Base-by-base conservation (phyloP, 495 filamentous ascomycete genomes). In the Xylaria bambusicola region DNA sequence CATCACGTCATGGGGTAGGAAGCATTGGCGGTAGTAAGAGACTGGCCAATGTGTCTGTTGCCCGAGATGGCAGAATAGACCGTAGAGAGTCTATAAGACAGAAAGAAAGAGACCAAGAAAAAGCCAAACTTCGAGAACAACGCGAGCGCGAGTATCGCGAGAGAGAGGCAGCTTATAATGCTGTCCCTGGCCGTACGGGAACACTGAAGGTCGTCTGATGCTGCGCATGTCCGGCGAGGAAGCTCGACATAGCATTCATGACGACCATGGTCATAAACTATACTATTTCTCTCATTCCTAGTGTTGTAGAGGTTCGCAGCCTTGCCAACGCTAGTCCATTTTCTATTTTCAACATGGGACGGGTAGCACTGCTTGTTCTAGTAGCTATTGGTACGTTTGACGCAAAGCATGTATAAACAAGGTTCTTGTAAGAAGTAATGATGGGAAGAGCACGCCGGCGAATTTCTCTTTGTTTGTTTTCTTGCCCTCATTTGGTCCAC, bases 141-240 rank as follows among this genome's bases (percentile, higher is more conserved):
- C 62, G 38, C 35, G 64, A 67, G 7, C 67, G 67, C 47, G 65
- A 67, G n/a, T 62, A 68, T 38, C 63, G 38, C 18, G 62, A 64
- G 21, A 54, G 62, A 42, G 57, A 53, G n/a, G 52, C 57, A 7
- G 56, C 66, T 6, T 66, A 71, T 48, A 71, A 66, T 53, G 63
- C 66, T 7, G 66, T 71, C 21, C 62, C 68, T n/a, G 66, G 68
- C 10, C 45, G 68, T 23, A 61, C 63, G 15, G 68, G 68, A n/a
- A 71, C 68, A 4, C 40, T 71, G 21, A 66, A 65, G 54, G 68
- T 71, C 45, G 68, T 71, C 13, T 71, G 49, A 68, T 45, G 18
- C n/a, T n/a, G n/a, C n/a, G n/a, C n/a, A n/a, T n/a, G 31, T 48
- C 18, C 47, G 9, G 8, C 52, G 23, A 9, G 15, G 26, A 8